Evolutionary conservation across 441 rosid species (phyloP).

Genomic region (Pelargonium fulgidum): DNA sequence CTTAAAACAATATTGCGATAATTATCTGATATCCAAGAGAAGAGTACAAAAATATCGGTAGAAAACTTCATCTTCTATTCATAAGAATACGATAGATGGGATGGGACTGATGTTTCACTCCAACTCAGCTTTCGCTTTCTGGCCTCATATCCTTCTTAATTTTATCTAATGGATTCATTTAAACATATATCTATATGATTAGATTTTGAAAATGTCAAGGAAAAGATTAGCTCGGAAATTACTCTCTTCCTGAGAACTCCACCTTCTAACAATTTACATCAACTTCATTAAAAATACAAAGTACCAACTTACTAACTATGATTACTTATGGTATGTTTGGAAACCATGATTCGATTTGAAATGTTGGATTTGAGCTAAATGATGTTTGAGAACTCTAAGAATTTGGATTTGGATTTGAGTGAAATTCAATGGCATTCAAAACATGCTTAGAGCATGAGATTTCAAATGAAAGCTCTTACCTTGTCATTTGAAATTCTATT

Average conservation of each 20-base stretch:
- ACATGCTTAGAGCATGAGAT: no score
- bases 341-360: no score
- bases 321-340: no score
- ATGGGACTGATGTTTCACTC: conserved; percentile 1
- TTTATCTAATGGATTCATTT: neutral
- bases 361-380: no score
- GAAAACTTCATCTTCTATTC: conserved; percentile 2
- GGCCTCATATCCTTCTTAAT: conserved; percentile 4
- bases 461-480: no score
- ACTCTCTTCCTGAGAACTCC: neutral
- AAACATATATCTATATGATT: neutral
- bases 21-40: neutral
- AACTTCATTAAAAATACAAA: neutral
- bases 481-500: no score
- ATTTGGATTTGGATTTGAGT: no score
- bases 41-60: neutral
- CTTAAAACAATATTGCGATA: neutral
- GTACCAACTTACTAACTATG: neutral
- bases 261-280: neutral
- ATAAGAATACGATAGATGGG: neutral
- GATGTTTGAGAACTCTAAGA: no score
- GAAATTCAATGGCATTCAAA: no score
- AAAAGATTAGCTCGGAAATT: neutral
- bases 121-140: neutral
- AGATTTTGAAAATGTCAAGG: neutral